Evolutionary conservation across 2,329 filamentous ascomycete species (phyloP), one percentile per base, ranked within the genome.

Genomic region (Triangularia verruculosa): DNA sequence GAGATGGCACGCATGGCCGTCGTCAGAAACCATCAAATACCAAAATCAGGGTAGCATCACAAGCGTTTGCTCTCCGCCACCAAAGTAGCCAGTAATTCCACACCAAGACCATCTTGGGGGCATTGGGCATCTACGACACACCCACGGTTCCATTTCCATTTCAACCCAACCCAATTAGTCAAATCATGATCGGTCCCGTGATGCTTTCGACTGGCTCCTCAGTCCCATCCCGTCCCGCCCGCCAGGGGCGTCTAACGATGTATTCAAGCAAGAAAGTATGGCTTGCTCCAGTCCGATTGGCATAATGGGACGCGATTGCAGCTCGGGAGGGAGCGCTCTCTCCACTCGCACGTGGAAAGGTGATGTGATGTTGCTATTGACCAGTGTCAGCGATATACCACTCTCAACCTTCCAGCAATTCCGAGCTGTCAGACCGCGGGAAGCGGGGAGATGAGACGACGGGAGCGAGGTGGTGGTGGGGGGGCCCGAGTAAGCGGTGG

Each of bases 41-140:
- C 39, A 47, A 11, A 47, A 17, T 47, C 39, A 47, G 20, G n/a
- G 39, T 47, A 47, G n/a, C 39, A 47, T 47, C 39, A 15, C n/a
- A 47, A 43, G 39, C 17, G 4, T 17, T 47, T 47, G n/a, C 39
- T 47, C 39, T 47, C n/a, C 39, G n/a, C 39, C 39, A 47, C 39
- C 5, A 20, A 3, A 47, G 20, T 17, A 47, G 39, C 39, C 39
- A 47, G 17, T 47, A 47, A 47, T 47, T 47, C 39, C n/a, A 47
- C 39, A 3, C 39, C n/a, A 47, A 47, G 20, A 17, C 13, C n/a
- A 32, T 25, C 34, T 39, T n/a, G 13, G 22, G 17, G 39, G 32
- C 30, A 43, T 59, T 59, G 57, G 57, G 57, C 57, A 59, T 59
- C 57, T 39, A 59, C 57, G 39, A 59, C 24, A 28, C 57, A 28